Evolutionary conservation across 768 basidiomycete genomes (phyloP).

Genomic region (Amanita pallidorosea): DNA sequence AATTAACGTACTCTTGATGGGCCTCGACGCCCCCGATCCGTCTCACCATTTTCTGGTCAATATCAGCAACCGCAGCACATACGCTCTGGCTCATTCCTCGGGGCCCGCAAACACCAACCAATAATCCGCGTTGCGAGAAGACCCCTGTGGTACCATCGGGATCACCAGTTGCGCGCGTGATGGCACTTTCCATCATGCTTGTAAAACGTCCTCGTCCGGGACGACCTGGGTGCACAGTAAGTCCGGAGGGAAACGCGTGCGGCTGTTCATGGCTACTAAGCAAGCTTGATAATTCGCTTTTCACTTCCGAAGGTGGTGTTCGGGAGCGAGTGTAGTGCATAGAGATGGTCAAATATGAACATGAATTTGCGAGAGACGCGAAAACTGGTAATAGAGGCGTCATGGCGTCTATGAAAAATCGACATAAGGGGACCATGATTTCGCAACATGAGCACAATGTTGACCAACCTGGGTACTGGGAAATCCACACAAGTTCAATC

Average conservation of each 20-base stretch:
- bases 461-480: constrained; percentile 37
- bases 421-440: constrained; percentile 2
- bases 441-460: not conserved
- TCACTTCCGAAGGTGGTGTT: not conserved
- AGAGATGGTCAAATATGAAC: constrained; percentile 34
- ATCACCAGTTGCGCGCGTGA: constrained; percentile 31
- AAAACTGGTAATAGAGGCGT: constrained; percentile 37
- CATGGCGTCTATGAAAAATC: constrained; percentile 24
- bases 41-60: constrained; percentile 34
- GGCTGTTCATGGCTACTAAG: constrained; percentile 13
- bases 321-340: constrained; percentile 48
- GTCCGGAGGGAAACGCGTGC: constrained; percentile 12
- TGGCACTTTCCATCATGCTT: constrained; percentile 37
- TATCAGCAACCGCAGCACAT: constrained; percentile 29
- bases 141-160: constrained; percentile 18
- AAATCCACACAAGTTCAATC: constrained; percentile 62
- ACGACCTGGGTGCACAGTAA: constrained; percentile 25
- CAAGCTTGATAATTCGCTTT: constrained; percentile 11
- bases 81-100: constrained; percentile 38
- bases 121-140: constrained; percentile 26
- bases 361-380: constrained; percentile 13
- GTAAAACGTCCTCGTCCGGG: constrained; percentile 44
- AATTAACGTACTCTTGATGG: constrained; percentile 32
- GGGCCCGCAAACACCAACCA: constrained; percentile 61
- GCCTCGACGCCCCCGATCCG: constrained; percentile 54